Conservation (phyloP, 176 grass and related monocot species). For the Oryza glaberrima region DNA sequence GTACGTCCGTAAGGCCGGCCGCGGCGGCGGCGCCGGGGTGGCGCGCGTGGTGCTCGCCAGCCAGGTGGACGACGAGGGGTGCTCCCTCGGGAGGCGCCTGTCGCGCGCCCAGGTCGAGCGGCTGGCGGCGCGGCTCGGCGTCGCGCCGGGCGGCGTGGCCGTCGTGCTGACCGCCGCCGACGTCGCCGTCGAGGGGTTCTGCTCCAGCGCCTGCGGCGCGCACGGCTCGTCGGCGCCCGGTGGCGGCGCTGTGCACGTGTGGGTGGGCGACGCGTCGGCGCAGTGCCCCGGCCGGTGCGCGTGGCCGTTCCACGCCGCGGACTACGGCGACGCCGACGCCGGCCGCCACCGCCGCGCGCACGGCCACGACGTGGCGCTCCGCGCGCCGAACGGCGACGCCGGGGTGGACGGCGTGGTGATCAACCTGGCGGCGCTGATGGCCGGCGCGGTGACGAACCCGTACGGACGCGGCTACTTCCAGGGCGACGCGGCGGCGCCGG, state of each 20-base stretch:
- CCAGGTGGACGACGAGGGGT: conserved; percentile 63
- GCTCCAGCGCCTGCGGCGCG: conserved; percentile 60
- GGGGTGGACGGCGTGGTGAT: conserved; percentile 77
- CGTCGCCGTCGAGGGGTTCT: conserved; percentile 72
- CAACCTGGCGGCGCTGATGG: conserved; percentile 80
- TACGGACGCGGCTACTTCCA: conserved; percentile 76
- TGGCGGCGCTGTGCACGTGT: conserved; percentile 49
- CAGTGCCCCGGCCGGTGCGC: conserved; percentile 82
- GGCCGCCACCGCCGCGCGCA: no score
- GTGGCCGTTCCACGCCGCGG: conserved; percentile 79
- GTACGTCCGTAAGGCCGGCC: conserved; percentile 67
- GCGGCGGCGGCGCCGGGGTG: not conserved
- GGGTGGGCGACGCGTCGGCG: conserved; percentile 64
- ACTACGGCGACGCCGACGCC: not conserved
- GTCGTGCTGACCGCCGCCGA: conserved; percentile 81
- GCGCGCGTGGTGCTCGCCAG: conserved; percentile 73
- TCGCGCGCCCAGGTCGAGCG: conserved; percentile 48
- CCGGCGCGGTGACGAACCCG: conserved; percentile 78
- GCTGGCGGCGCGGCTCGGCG: conserved; percentile 66
- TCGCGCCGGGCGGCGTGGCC: conserved; percentile 56
- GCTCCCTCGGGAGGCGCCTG: conserved; percentile 59
- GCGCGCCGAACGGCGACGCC: conserved; percentile 68
- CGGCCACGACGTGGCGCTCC: conserved; percentile 27
- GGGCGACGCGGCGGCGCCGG: conserved; percentile 54
- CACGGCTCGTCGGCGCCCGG: conserved; percentile 35